These are phyloP conservation scores for Cyclotella kingstonii DNA, from an alignment of 108 stramenopile genomes.

Conservation along the genomic window DNA sequence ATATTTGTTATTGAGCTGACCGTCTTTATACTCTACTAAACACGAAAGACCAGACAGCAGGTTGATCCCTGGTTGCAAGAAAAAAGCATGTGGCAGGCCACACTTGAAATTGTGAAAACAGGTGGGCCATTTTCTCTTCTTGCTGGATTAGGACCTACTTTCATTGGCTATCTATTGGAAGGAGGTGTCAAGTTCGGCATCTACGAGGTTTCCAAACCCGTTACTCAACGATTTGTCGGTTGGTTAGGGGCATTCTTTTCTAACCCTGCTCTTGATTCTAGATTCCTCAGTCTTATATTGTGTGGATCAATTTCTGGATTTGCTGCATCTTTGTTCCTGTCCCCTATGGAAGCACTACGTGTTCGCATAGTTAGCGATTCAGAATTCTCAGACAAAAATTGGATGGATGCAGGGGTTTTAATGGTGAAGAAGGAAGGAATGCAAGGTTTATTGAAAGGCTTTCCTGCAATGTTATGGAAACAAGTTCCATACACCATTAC, in stretches of 20 bases:
- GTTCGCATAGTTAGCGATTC: constrained; percentile 87
- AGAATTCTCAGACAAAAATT: constrained; percentile 51
- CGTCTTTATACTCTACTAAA: background rate
- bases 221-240: constrained; percentile 28
- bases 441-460: constrained; percentile 47
- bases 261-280: constrained; percentile 41
- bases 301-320: constrained; percentile 65
- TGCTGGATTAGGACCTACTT: constrained; percentile 75
- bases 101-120: constrained; percentile 51
- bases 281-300: constrained; percentile 47
- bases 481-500: constrained; percentile 75
- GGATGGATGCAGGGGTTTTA: constrained; percentile 46
- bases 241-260: constrained; percentile 31
- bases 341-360: constrained; percentile 85
- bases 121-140: constrained; percentile 57
- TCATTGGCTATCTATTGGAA: constrained; percentile 77
- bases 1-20: background rate
- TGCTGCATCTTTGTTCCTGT: constrained; percentile 79
- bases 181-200: constrained; percentile 84
- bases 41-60: constrained; percentile 78
- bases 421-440: constrained; percentile 67
- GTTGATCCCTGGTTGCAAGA: constrained; percentile 52
- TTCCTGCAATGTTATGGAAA: constrained; percentile 65
- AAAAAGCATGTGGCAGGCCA: constrained; percentile 44
- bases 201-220: constrained; percentile 84